Evolutionary conservation across 495 filamentous ascomycete genomes (phyloP).

Genomic region (Aspergillus carlsbadensis): DNA sequence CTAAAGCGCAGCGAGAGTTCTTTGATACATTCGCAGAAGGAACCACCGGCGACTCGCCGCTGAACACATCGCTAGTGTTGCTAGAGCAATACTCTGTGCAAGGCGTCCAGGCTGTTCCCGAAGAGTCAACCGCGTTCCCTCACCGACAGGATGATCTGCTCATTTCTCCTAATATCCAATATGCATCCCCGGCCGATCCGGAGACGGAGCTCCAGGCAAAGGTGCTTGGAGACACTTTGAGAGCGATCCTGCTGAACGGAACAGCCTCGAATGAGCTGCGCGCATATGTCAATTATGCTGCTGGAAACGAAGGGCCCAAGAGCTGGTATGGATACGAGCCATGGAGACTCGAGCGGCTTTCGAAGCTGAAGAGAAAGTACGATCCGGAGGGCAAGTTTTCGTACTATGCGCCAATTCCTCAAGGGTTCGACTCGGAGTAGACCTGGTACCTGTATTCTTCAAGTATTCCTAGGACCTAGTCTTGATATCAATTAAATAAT

Average conservation of each 20-base stretch:
- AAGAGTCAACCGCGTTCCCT: slow-evolving; percentile 35
- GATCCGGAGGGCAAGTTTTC: slow-evolving; percentile 10
- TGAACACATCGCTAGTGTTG: slow-evolving; percentile 26
- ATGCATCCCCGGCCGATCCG: slow-evolving; percentile 8
- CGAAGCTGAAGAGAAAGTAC: slow-evolving; percentile 14
- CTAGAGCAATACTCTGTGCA: slow-evolving; percentile 41
- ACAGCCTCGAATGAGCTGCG: slow-evolving; percentile 23
- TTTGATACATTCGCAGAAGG: slow-evolving; percentile 20
- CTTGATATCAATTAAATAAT: background rate
- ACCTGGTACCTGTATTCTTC: background rate
- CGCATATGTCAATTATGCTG: slow-evolving; percentile 52
- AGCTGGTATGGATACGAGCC: slow-evolving; percentile 48
- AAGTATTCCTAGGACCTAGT: background rate
- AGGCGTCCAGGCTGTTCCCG: slow-evolving; percentile 24
- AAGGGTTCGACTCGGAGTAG: background rate
- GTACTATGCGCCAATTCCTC: slow-evolving; percentile 14
- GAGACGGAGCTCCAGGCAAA: slow-evolving; percentile 20
- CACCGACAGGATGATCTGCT: slow-evolving; percentile 30
- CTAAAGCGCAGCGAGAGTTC: slow-evolving; percentile 15
- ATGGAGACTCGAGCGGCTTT: slow-evolving; percentile 34
- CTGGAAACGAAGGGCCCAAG: slow-evolving; percentile 37
- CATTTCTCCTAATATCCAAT: slow-evolving; percentile 18
- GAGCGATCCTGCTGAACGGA: slow-evolving; percentile 20
- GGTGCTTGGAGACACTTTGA: slow-evolving; percentile 19
- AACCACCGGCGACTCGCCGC: slow-evolving; percentile 41